A percentile compares a stretch with the other conserved stretches of the same genome.
phyloP scores from a whole-genome alignment of 768 basidiomycete species.

The Strobilomyces dryophilus region DNA sequence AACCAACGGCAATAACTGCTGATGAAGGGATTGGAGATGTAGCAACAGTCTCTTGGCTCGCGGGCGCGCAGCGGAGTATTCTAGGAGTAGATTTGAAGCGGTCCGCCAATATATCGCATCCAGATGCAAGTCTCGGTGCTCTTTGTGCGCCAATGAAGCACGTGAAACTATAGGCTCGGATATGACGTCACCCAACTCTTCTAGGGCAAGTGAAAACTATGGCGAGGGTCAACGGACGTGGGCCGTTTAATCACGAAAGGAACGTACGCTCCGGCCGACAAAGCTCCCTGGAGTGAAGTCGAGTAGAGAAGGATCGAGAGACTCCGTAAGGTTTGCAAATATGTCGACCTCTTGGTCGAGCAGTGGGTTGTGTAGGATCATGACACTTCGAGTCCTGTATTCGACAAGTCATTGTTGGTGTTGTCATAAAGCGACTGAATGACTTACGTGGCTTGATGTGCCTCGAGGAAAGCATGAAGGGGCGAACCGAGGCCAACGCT shows the following conservation, averaged over 20 bases:
- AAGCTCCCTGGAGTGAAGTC: slow-evolving; percentile 26
- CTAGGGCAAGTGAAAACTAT: slow-evolving; percentile 28
- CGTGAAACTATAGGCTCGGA: slow-evolving; percentile 1
- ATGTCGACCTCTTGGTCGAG: slow-evolving; percentile 3
- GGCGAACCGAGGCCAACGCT: slow-evolving; percentile 17
- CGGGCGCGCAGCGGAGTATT: slow-evolving; percentile 28
- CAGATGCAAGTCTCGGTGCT: slow-evolving; percentile 11
- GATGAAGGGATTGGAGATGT: slow-evolving; percentile 16
- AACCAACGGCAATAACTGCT: slow-evolving; percentile 4
- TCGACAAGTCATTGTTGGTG: not conserved
- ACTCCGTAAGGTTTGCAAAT: slow-evolving; percentile 19
- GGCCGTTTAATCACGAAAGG: not conserved
- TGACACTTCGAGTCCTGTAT: slow-evolving; percentile 11
- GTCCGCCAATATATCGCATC: slow-evolving; percentile 28
- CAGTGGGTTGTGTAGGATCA: not conserved
- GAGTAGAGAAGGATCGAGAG: slow-evolving; percentile 17
- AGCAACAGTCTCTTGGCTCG: slow-evolving; percentile 15
- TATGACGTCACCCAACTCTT: slow-evolving; percentile 24
- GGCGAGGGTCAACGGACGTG: not conserved
- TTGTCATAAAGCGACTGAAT: not conserved
- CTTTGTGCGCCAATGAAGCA: not conserved
- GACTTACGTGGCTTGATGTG: slow-evolving; percentile 19
- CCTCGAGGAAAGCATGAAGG: slow-evolving; percentile 20
- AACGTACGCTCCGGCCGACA: slow-evolving; percentile 28
- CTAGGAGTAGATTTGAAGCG: slow-evolving; percentile 29